Evolutionary conservation across 352 stramenopile genomes (phyloP), one percentile per base, ranked within the genome.

Genomic region (Poterioochromonas sp.): DNA sequence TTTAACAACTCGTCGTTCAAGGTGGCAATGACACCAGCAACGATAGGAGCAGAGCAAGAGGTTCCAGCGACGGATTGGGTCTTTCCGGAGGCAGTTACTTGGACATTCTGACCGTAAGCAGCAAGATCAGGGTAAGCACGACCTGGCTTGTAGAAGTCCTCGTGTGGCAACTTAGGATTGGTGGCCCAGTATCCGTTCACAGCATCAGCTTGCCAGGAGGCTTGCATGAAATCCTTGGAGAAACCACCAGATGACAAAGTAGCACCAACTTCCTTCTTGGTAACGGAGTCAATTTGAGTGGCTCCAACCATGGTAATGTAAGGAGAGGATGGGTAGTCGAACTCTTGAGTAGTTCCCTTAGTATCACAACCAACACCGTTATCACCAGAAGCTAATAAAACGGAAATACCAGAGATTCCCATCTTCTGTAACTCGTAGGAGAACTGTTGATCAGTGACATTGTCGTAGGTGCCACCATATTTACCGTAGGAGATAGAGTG

Each of bases 71-170:
- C 65, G 29, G 58, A 76, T 15, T 53, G n/a, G 29, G 58, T 1
- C 3, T 34, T 60, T 15, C 54, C 32, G 26, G 41, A 29, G n/a
- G 68, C 26, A 37, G 79, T 29, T 39, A 81, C 76, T 39, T 80
- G 80, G 20, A 76, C 77, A 60, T 78, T 65, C 29, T 82, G 62
- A 44, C 74, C 78, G 32, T 78, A 60, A 15, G 76, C 74, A 40
- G 78, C 76, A 39, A 81, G 20, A 51, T 81, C 78, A 73, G 78
- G 78, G 37, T 81, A 81, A n/a, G 29, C 78, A 32, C 78, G 15
- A 29, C 78, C 78, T 29, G 41, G 73, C 35, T 60, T 41, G 44
- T 81, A 79, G 47, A 70, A 82, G 12, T 8, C 65, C 18, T 41
- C 35, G 11, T 18, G 11, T 12, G 65, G 37, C 39, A 29, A 58